Conservation (phyloP, 2,329 filamentous ascomycete species). For the Claviceps pusilla region DNA sequence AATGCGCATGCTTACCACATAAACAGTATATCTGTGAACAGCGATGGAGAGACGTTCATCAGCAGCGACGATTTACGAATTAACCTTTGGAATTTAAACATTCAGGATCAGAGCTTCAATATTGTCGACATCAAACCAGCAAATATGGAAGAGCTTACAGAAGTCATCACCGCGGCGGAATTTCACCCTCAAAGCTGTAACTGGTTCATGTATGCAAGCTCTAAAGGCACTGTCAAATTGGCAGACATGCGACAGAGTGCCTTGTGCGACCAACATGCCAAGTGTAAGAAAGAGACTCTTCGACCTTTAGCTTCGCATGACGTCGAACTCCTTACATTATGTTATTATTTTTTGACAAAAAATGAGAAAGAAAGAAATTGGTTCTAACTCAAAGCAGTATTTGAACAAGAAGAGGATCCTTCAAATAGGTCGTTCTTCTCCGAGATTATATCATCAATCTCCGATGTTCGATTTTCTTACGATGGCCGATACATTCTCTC, state of each 20-base stretch:
- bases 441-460: constrained; percentile 98
- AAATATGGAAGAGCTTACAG: constrained; percentile 98
- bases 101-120: constrained; percentile 99
- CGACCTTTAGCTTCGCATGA: not conserved
- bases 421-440: constrained; percentile 97
- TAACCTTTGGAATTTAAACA: constrained; percentile 98
- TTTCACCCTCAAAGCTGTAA: constrained; percentile 97
- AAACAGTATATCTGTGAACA: constrained; percentile 99
- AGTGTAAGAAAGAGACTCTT: constrained; percentile 43
- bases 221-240: constrained; percentile 96
- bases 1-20: constrained; percentile 99
- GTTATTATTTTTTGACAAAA: not conserved
- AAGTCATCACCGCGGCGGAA: constrained; percentile 95
- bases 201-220: constrained; percentile 99
- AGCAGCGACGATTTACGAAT: constrained; percentile 95
- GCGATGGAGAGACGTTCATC: constrained; percentile 97
- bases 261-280: constrained; percentile 87
- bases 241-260: constrained; percentile 97
- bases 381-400: constrained; percentile 45
- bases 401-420: constrained; percentile 96
- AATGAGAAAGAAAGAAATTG: not conserved
- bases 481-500: constrained; percentile 96
- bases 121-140: constrained; percentile 99
- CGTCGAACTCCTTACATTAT: not conserved
- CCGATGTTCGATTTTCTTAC: constrained; percentile 91